Evolutionary conservation across 2,329 filamentous ascomycete species (phyloP).

Genomic region (Microthyrium microscopicum): DNA sequence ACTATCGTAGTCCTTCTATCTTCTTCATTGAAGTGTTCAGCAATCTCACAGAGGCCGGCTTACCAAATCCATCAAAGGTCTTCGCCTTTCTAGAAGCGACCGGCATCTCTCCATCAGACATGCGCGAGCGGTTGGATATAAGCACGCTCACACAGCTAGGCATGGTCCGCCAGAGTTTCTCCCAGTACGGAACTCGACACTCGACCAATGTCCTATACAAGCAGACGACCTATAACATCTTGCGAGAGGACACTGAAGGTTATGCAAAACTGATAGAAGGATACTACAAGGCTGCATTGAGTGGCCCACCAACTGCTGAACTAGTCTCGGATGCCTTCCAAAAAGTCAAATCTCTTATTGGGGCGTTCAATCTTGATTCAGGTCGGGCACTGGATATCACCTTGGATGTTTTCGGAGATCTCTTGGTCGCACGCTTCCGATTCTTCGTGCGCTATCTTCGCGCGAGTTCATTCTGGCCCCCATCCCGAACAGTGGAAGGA

Average conservation of each 20-base stretch:
- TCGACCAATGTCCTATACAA: slow-evolving; percentile 87
- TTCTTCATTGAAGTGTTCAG: slow-evolving; percentile 50
- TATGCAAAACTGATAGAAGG: slow-evolving; percentile 95
- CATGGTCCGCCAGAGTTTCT: slow-evolving; percentile 72
- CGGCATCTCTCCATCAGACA: slow-evolving; percentile 50
- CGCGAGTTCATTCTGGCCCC: slow-evolving; percentile 93
- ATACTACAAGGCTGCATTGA: slow-evolving; percentile 74
- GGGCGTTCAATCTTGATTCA: slow-evolving; percentile 92
- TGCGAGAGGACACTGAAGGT: slow-evolving; percentile 90
- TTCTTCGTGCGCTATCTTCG: slow-evolving; percentile 92
- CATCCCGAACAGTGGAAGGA: slow-evolving; percentile 37
- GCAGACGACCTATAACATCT: slow-evolving; percentile 89
- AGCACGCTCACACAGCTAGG: slow-evolving; percentile 58
- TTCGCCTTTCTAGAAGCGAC: slow-evolving; percentile 45
- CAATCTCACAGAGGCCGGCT: slow-evolving; percentile 56
- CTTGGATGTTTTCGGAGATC: slow-evolving; percentile 83
- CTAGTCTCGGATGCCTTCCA: slow-evolving; percentile 77
- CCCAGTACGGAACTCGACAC: slow-evolving; percentile 67
- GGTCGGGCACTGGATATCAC: slow-evolving; percentile 88
- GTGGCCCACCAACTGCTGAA: slow-evolving; percentile 54
- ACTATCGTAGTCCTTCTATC: slow-evolving; percentile 60
- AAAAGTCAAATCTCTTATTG: slow-evolving; percentile 82
- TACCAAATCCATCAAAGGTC: no score
- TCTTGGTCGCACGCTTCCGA: slow-evolving; percentile 78
- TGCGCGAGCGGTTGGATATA: slow-evolving; percentile 73